Conservation (phyloP, 2,329 filamentous ascomycete genomes). For the Teratosphaeria nubilosa region DNA sequence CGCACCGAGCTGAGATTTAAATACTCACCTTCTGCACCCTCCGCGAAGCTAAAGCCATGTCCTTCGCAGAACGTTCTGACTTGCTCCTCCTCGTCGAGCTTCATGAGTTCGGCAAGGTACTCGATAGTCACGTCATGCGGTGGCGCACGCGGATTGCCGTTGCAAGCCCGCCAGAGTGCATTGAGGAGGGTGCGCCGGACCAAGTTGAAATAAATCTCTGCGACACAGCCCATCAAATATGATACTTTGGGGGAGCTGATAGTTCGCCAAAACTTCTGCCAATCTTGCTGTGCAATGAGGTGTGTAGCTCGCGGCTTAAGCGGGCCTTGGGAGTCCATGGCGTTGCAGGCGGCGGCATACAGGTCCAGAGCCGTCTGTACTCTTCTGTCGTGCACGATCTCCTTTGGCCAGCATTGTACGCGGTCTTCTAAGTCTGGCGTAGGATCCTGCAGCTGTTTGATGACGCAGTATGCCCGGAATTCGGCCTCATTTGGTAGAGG, state of each 20-base stretch:
- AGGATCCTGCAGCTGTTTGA: conserved; percentile 43
- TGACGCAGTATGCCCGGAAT: conserved; percentile 53
- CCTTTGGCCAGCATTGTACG: conserved; percentile 45
- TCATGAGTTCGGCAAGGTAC: conserved; percentile 42
- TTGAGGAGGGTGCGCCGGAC: conserved; percentile 48
- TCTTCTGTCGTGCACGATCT: conserved; percentile 41
- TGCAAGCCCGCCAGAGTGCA: conserved; percentile 19
- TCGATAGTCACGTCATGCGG: conserved; percentile 39
- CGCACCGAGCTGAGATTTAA: conserved; percentile 44
- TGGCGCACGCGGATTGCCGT: conserved; percentile 10
- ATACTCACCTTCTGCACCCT: conserved; percentile 33
- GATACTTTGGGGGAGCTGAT: conserved; percentile 46
- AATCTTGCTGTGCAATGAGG: conserved; percentile 48
- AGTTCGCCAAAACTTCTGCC: conserved; percentile 47
- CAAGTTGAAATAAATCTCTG: conserved; percentile 52
- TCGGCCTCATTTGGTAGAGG: conserved; percentile 51
- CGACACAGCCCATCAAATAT: conserved; percentile 54
- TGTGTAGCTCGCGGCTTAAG: conserved; percentile 40
- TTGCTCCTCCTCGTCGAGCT: conserved; percentile 47
- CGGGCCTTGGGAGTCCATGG: conserved; percentile 41
- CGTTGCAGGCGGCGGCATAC: conserved; percentile 46
- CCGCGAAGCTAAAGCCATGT: conserved; percentile 42
- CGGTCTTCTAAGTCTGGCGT: conserved; percentile 47
- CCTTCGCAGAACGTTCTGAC: conserved; percentile 44
- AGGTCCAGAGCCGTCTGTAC: conserved; percentile 49